These are phyloP conservation scores for Penicillium paneum DNA, from an alignment of 2,329 filamentous ascomycete species.

Conservation along the genomic window DNA sequence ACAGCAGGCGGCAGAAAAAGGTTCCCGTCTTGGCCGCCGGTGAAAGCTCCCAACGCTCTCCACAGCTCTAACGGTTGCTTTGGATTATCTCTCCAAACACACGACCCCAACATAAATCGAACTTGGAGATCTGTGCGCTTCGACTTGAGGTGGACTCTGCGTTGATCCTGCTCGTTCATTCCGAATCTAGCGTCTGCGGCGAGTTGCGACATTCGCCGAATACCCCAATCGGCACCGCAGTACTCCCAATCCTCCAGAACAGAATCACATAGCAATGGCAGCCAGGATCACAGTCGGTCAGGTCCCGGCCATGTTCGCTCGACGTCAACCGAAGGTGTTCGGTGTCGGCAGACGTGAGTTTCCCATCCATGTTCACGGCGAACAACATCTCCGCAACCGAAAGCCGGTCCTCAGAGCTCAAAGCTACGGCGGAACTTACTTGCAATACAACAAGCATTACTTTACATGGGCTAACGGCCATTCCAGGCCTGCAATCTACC, in stretches of 20 bases:
- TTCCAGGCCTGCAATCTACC: slow-evolving; percentile 36
- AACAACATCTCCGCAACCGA: not conserved
- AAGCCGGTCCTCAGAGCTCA: not conserved
- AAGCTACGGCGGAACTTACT: not conserved
- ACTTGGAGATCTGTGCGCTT: slow-evolving; percentile 16
- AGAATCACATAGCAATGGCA: slow-evolving; percentile 28
- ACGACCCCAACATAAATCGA: slow-evolving; percentile 13
- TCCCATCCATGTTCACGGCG: slow-evolving; percentile 7
- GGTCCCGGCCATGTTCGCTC: slow-evolving; percentile 34
- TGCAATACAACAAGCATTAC: not conserved
- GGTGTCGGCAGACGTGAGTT: slow-evolving; percentile 36
- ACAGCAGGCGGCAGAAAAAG: slow-evolving; percentile 39
- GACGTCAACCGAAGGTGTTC: slow-evolving; percentile 33
- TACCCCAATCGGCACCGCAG: slow-evolving; percentile 15
- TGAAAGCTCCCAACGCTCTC: slow-evolving; percentile 40
- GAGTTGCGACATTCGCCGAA: slow-evolving; percentile 18
- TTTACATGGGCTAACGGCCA: slow-evolving; percentile 5
- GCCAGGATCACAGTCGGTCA: slow-evolving; percentile 33
- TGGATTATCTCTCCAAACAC: slow-evolving; percentile 5
- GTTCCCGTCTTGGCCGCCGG: slow-evolving; percentile 40
- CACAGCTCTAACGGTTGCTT: slow-evolving; percentile 27
- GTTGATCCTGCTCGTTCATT: slow-evolving; percentile 22
- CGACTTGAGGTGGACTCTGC: slow-evolving; percentile 27
- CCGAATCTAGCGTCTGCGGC: slow-evolving; percentile 22
- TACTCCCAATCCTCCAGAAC: slow-evolving; percentile 6